Percentiles rank a stretch among this genome's conserved stretches.
Conservation (phyloP, 495 filamentous ascomycete genomes). For the Penicillium arizonense region DNA sequence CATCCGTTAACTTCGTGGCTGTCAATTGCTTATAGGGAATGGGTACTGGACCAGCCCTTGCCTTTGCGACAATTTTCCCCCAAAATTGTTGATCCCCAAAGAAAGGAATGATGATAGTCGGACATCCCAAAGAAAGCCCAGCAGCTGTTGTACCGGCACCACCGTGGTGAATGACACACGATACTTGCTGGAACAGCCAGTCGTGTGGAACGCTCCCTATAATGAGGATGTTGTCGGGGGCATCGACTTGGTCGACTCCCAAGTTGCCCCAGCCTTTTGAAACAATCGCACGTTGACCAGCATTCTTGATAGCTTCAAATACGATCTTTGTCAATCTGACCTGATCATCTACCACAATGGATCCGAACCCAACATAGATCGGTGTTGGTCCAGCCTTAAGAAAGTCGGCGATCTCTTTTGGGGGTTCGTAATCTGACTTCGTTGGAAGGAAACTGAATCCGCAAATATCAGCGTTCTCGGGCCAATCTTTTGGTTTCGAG, state of each 20-base stretch:
- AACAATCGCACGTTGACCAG: slow-evolving; percentile 70
- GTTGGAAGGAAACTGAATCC: slow-evolving; percentile 74
- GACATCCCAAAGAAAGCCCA: slow-evolving; percentile 64
- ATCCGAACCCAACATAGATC: slow-evolving; percentile 80
- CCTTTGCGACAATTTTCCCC: slow-evolving; percentile 70
- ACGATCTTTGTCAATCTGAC: slow-evolving; percentile 63
- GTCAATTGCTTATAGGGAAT: slow-evolving; percentile 70
- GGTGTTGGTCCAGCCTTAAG: slow-evolving; percentile 66
- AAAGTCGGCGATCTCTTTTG: slow-evolving; percentile 60
- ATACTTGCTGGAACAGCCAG: slow-evolving; percentile 76
- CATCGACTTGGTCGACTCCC: slow-evolving; percentile 55
- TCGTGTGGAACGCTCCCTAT: slow-evolving; percentile 79
- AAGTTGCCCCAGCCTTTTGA: slow-evolving; percentile 81
- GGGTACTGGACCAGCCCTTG: slow-evolving; percentile 70
- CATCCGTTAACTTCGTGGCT: slow-evolving; percentile 57
- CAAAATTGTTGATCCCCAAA: slow-evolving; percentile 87
- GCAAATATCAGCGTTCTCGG: slow-evolving; percentile 63
- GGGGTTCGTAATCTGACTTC: slow-evolving; percentile 62
- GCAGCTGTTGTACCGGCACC: slow-evolving; percentile 80
- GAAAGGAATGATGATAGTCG: slow-evolving; percentile 78
- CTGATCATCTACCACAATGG: slow-evolving; percentile 77
- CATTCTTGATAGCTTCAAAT: slow-evolving; percentile 62
- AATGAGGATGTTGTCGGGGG: slow-evolving; percentile 71
- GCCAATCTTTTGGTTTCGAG: slow-evolving; percentile 77
- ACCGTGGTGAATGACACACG: slow-evolving; percentile 77